Percentiles rank a stretch among this genome's conserved stretches.
Evolutionary conservation across 2,329 filamentous ascomycete species (phyloP).

Genomic region (Colletotrichum neosansevieriae): DNA sequence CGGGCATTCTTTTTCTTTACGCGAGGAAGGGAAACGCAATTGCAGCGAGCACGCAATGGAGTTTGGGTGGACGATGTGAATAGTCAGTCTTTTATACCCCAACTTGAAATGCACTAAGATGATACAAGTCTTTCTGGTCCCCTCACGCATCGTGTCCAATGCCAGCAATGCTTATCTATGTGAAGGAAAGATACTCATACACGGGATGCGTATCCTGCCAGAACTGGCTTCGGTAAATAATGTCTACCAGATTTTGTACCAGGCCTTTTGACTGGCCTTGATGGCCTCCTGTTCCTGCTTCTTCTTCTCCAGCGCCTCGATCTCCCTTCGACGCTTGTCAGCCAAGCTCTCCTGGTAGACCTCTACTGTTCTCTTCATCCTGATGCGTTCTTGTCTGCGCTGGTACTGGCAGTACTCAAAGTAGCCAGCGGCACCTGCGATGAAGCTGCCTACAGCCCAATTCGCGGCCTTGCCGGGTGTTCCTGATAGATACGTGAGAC

Average conservation of each 20-base stretch:
- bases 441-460: conserved; percentile 86
- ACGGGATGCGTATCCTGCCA: background rate
- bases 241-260: conserved; percentile 69
- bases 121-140: conserved; percentile 7
- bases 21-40: background rate
- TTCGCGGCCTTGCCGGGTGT: conserved; percentile 76
- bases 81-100: conserved; percentile 41
- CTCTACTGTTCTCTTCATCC: conserved; percentile 88
- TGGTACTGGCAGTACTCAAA: conserved; percentile 89
- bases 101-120: conserved; percentile 27
- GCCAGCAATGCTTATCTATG: background rate
- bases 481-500: conserved; percentile 14
- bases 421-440: conserved; percentile 74
- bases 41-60: background rate
- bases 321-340: conserved; percentile 57
- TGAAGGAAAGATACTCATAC: background rate
- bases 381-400: conserved; percentile 79
- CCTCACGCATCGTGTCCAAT: conserved; percentile 1
- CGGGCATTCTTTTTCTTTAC: background rate
- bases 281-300: conserved; percentile 50
- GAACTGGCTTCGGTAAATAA: background rate
- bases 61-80: conserved; percentile 14
- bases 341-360: conserved; percentile 59
- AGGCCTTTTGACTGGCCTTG: conserved; percentile 52
- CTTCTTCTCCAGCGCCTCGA: conserved; percentile 51